Conservation (phyloP, 345 rosid species). For the Populus alba region DNA sequence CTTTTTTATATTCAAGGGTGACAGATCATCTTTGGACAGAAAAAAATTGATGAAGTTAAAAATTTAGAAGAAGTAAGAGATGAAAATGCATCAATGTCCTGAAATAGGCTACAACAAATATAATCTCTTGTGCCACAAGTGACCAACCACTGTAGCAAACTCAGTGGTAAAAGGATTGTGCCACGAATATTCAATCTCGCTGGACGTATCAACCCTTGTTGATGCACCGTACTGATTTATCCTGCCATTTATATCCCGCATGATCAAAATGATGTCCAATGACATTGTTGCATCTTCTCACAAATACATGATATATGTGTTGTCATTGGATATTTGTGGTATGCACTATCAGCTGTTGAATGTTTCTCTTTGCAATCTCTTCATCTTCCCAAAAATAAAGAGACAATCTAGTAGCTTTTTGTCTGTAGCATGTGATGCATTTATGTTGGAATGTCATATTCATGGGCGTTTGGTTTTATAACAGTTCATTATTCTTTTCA, state of each 20-base stretch:
- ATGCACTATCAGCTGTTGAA: background rate
- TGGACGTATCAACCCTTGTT: background rate
- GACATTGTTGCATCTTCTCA: background rate
- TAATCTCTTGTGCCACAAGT: background rate
- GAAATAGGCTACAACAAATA: background rate
- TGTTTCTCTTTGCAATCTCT: background rate
- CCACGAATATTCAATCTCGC: too few species aligned
- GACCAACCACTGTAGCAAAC: too few species aligned
- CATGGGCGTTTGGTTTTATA: background rate
- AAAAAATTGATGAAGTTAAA: background rate
- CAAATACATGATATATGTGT: background rate
- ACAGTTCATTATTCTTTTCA: background rate
- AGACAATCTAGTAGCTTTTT: background rate
- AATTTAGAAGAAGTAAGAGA: background rate
- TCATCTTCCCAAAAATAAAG: background rate
- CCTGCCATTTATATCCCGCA: background rate
- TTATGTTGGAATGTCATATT: background rate
- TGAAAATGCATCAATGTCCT: background rate
- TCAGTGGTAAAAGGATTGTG: too few species aligned
- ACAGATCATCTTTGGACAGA: background rate
- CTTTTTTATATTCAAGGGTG: background rate
- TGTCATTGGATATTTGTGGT: background rate
- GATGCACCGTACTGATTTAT: background rate
- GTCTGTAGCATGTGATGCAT: background rate
- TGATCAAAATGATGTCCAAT: background rate